Conservation (phyloP, 2,329 filamentous ascomycete species). For the Fusarium verticillioides region DNA sequence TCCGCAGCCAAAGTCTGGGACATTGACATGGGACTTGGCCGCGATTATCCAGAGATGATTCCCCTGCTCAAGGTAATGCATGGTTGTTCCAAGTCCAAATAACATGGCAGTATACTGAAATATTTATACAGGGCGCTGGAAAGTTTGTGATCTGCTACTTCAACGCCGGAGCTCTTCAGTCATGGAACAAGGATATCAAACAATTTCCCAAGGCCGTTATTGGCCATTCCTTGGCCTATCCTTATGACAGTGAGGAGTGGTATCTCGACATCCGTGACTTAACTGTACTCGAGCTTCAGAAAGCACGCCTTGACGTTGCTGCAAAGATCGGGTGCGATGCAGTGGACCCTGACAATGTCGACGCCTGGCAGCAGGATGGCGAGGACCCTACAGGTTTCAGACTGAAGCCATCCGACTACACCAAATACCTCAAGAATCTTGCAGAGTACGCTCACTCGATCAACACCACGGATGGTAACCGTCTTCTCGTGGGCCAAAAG, state of each 20-base stretch:
- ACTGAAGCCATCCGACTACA: slow-evolving; percentile 45
- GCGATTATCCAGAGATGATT: slow-evolving; percentile 42
- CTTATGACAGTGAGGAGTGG: slow-evolving; percentile 44
- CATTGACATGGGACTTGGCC: slow-evolving; percentile 47
- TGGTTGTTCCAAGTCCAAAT: background rate
- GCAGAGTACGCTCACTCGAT: slow-evolving; percentile 46
- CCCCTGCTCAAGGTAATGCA: slow-evolving; percentile 44
- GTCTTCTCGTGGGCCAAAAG: slow-evolving; percentile 50
- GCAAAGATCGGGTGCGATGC: slow-evolving; percentile 48
- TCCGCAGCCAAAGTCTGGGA: slow-evolving; percentile 46
- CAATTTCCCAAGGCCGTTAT: slow-evolving; percentile 41
- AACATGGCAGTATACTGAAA: background rate
- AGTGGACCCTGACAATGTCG: slow-evolving; percentile 51
- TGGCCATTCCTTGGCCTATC: slow-evolving; percentile 41
- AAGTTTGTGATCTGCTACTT: slow-evolving; percentile 51
- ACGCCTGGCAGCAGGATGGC: slow-evolving; percentile 45
- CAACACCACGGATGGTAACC: slow-evolving; percentile 38
- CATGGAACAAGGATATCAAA: slow-evolving; percentile 44
- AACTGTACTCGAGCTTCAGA: slow-evolving; percentile 46
- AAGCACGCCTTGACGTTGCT: slow-evolving; percentile 45
- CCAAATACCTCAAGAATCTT: slow-evolving; percentile 45
- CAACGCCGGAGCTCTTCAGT: slow-evolving; percentile 48
- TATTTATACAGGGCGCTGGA: slow-evolving; percentile 29
- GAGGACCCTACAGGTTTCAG: slow-evolving; percentile 46
- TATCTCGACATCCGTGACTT: slow-evolving; percentile 46